Conservation (phyloP, 1,284 basidiomycete genomes). For the Microbotryum violaceum region DNA sequence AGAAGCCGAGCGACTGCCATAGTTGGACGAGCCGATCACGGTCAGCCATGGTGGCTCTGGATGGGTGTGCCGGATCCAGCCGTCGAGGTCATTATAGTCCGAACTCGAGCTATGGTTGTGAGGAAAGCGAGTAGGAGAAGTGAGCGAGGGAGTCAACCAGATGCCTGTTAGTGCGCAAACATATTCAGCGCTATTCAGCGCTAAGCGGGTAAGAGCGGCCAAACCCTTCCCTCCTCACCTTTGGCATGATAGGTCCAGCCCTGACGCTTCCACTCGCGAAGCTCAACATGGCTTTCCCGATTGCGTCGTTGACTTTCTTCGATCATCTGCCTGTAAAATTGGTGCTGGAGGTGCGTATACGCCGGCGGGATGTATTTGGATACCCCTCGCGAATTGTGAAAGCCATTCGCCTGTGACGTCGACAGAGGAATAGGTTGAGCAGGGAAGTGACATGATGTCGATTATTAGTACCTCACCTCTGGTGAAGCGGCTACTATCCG, state of each 20-base stretch:
- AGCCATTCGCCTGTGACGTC: constrained; percentile 76
- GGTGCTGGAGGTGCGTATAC: constrained; percentile 78
- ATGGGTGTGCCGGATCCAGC: constrained; percentile 7
- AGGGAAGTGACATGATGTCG: background rate
- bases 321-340: constrained; percentile 48
- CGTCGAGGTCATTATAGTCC: constrained; percentile 42
- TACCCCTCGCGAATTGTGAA: constrained; percentile 78
- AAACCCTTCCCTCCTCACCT: constrained; percentile 49
- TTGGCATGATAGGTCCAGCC: constrained; percentile 99
- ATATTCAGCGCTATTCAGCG: background rate
- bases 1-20: constrained; percentile 81
- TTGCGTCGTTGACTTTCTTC: constrained; percentile 46
- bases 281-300: constrained; percentile 49
- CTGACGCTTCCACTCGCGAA: constrained; percentile 79
- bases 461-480: constrained; percentile 50
- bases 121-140: constrained; percentile 11
- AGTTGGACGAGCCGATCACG: constrained; percentile 90
- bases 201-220: background rate
- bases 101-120: constrained; percentile 24
- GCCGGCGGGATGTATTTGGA: constrained; percentile 90
- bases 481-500: constrained; percentile 80
- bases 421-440: background rate
- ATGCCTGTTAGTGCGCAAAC: constrained; percentile 52
- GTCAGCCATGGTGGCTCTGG: constrained; percentile 53
- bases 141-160: constrained; percentile 58